Conservation (phyloP, 2,329 filamentous ascomycete genomes). For the Xylariaceae sp. region DNA sequence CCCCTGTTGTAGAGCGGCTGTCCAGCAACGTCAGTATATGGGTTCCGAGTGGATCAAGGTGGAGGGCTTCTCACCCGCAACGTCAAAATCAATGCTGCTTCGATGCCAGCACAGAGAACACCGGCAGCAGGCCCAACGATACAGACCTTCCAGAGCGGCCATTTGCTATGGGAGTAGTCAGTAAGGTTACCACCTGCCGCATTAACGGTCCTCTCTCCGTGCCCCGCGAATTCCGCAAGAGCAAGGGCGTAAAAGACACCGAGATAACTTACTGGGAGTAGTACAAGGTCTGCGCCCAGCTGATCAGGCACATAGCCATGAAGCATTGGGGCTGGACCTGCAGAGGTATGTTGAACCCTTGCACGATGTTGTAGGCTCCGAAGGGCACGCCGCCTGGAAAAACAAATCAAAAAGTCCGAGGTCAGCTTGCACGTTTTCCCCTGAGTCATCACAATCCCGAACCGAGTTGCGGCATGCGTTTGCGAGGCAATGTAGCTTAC, state of each 20-base stretch:
- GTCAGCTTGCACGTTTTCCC: background rate
- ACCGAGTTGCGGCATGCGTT: background rate
- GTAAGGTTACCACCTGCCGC: conserved; percentile 1
- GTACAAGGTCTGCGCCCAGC: conserved; percentile 30
- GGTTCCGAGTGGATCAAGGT: background rate
- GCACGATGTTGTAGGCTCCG: conserved; percentile 30
- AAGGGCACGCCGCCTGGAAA: conserved; percentile 31
- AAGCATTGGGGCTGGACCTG: conserved; percentile 37
- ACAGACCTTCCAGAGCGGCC: conserved; percentile 38
- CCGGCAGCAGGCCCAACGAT: conserved; percentile 32
- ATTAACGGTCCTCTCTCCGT: background rate
- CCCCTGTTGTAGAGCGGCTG: conserved; percentile 48
- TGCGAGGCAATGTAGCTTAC: conserved; percentile 24
- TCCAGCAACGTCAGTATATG: conserved; percentile 4
- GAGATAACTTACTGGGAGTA: conserved; percentile 22
- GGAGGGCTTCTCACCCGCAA: conserved; percentile 35
- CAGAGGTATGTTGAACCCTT: conserved; percentile 35
- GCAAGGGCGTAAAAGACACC: background rate
- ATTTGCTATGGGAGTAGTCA: conserved; percentile 28
- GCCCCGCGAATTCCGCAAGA: background rate
- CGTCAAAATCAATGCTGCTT: conserved; percentile 49
- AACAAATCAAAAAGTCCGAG: too few relatives aligned
- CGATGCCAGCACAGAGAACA: conserved; percentile 41
- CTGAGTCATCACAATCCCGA: too few relatives aligned
- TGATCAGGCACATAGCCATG: conserved; percentile 29